phyloP scores from a whole-genome alignment of 2,329 filamentous ascomycete genomes.

The Cytospora piceicola region DNA sequence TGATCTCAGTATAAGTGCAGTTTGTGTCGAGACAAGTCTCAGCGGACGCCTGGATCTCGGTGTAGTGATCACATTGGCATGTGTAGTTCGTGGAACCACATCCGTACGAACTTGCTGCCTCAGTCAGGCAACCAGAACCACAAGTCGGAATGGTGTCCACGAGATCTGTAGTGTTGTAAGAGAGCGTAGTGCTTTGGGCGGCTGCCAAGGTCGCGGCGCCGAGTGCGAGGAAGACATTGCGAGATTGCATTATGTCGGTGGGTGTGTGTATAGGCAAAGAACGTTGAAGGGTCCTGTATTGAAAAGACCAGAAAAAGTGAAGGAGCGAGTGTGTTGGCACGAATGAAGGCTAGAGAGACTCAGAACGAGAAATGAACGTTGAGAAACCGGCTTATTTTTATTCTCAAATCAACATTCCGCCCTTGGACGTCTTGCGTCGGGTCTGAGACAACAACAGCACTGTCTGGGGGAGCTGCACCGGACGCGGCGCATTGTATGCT shows the following conservation, averaged over 20 bases:
- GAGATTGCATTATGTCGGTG: constrained; percentile 1
- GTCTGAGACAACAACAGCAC: constrained; percentile 3
- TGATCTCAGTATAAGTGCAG: no score
- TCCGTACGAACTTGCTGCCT: no score
- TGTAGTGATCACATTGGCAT: no score
- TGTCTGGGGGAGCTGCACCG: neutral
- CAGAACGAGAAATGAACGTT: neutral
- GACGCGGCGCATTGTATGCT: neutral
- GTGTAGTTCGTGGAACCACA: no score
- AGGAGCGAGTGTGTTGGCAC: neutral
- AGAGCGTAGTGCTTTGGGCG: constrained; percentile 2
- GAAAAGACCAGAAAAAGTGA: neutral
- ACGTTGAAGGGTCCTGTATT: neutral
- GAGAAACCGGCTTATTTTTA: neutral
- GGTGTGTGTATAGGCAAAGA: neutral
- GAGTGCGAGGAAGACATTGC: neutral
- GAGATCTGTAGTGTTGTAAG: neutral
- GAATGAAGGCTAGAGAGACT: neutral
- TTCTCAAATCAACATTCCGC: neutral
- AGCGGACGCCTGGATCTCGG: no score
- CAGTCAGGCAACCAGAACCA: no score
- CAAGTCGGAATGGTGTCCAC: neutral
- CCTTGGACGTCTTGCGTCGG: neutral
- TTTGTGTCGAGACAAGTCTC: no score
- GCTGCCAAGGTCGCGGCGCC: neutral